Evolutionary conservation across 768 basidiomycete species (phyloP).

Genomic region (Pleurotus giganteus): DNA sequence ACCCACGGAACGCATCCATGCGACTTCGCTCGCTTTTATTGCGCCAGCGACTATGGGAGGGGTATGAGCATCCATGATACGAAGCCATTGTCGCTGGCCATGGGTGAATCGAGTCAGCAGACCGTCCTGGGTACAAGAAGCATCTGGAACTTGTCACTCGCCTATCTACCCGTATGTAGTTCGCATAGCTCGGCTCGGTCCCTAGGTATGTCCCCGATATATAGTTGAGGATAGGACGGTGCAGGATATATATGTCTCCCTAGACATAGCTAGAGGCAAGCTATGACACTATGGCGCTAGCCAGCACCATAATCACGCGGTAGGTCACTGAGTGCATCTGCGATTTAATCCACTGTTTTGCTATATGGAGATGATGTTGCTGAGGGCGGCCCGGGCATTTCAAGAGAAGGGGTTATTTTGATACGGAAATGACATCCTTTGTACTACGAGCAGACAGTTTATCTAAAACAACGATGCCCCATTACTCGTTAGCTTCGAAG

Average conservation of each 20-base stretch:
- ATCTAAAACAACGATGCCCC: no score
- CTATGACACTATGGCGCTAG: not conserved
- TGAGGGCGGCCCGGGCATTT: not conserved
- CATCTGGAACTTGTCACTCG: not conserved
- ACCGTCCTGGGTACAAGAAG: no score
- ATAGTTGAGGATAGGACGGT: not conserved
- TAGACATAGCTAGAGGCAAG: not conserved
- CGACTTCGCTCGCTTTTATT: no score
- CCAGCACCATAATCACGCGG: not conserved
- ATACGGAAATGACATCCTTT: not conserved
- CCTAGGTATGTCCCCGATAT: not conserved
- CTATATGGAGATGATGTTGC: not conserved
- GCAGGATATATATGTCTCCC: not conserved
- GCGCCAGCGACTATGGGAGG: no score
- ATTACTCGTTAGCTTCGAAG: not conserved
- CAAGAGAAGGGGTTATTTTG: not conserved
- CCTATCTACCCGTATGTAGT: not conserved
- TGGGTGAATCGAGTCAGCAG: no score
- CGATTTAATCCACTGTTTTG: not conserved
- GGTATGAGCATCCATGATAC: no score
- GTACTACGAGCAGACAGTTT: no score
- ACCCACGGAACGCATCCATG: no score
- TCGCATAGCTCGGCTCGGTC: not conserved
- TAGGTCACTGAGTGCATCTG: not conserved
- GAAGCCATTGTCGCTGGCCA: no score